These are phyloP conservation scores for Prinsepia uniflora DNA, from an alignment of 306 rosid genomes.

Conservation along the genomic window DNA sequence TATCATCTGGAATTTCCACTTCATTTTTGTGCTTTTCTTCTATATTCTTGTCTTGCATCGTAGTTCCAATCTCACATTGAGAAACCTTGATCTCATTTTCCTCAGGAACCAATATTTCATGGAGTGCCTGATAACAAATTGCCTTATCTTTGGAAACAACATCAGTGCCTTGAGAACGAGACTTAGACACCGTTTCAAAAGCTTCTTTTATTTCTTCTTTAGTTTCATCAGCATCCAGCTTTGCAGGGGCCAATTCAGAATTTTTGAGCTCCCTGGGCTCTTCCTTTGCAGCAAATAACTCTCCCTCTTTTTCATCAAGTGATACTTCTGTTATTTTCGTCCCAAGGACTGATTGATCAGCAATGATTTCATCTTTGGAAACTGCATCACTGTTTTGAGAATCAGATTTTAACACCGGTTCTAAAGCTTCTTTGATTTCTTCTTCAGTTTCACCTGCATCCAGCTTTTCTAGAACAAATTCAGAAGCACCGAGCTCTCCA, in stretches of 20 bases:
- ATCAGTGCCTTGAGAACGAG: background rate
- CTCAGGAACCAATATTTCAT: background rate
- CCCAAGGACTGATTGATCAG: constrained; percentile 2
- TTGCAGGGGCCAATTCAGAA: constrained; percentile 16
- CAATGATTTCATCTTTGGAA: constrained; percentile 7
- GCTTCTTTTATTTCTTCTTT: constrained; percentile 21
- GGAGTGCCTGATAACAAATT: constrained; percentile 10
- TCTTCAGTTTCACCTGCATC: constrained; percentile 13
- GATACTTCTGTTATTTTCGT: constrained; percentile 5
- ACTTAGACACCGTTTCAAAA: background rate
- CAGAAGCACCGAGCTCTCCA: constrained; percentile 7
- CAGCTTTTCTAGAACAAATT: constrained; percentile 5
- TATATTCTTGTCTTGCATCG: background rate
- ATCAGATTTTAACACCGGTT: background rate
- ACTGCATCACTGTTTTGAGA: constrained; percentile 6
- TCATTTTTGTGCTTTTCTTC: background rate
- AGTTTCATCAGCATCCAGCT: constrained; percentile 11
- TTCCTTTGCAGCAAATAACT: constrained; percentile 7
- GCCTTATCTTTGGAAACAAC: constrained; percentile 12
- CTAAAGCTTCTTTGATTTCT: constrained; percentile 17
- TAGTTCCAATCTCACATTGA: background rate
- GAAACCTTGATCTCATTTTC: constrained; percentile 5
- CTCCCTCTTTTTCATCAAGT: background rate
- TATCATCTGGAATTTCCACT: background rate
- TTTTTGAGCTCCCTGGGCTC: constrained; percentile 10